Evolutionary conservation across 2,329 filamentous ascomycete species (phyloP).

Genomic region (Botrytis paeoniae): DNA sequence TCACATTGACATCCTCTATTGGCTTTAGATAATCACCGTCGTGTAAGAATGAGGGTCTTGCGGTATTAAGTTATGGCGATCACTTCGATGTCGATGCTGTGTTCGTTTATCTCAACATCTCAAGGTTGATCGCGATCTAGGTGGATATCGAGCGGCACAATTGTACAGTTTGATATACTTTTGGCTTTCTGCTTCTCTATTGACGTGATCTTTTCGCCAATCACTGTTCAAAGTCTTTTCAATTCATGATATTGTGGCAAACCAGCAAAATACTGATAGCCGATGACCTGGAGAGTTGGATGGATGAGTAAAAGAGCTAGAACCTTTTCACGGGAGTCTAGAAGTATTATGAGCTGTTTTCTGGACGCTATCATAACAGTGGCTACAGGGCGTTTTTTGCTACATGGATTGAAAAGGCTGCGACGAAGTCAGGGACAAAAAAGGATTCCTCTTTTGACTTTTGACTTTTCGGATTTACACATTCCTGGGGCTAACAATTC

Average conservation of each 20-base stretch:
- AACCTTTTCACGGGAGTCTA: not conserved
- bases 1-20: not conserved
- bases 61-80: not conserved
- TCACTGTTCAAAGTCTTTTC: not conserved
- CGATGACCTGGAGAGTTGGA: not conserved
- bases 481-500: not conserved
- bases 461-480: not conserved
- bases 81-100: not conserved
- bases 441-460: not conserved
- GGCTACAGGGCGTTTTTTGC: too few relatives aligned
- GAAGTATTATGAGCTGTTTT: not conserved
- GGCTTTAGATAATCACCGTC: not conserved
- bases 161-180: not conserved
- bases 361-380: not conserved
- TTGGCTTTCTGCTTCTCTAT: not conserved
- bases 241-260: not conserved
- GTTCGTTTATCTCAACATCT: not conserved
- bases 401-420: too few relatives aligned
- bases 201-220: not conserved
- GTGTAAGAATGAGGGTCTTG: not conserved
- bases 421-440: not conserved
- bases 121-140: not conserved
- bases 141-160: not conserved
- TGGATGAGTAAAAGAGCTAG: not conserved
- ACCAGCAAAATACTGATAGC: not conserved